Percentiles rank a stretch among this genome's conserved stretches.
Conservation (phyloP, 306 rosid genomes). For the Gleditsia sinensis region DNA sequence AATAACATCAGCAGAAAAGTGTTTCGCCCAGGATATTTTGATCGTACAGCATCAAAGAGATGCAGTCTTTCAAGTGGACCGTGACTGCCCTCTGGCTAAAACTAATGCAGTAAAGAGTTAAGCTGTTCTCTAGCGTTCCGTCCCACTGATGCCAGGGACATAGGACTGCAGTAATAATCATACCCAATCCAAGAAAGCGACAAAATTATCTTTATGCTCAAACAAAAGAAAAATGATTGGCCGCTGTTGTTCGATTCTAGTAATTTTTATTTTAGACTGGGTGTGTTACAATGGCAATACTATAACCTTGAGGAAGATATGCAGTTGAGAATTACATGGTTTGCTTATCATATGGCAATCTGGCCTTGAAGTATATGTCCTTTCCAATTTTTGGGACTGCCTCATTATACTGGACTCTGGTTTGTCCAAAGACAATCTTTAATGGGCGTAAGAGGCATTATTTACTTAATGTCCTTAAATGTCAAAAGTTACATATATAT, state of each 20-base stretch:
- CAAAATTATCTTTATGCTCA: neutral
- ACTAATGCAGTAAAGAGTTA: neutral
- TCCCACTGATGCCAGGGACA: neutral
- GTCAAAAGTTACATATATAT: no score
- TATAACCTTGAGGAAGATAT: neutral
- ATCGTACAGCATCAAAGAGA: slow-evolving; percentile 7
- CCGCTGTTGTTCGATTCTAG: neutral
- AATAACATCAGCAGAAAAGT: neutral
- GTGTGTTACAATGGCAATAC: slow-evolving; percentile 5
- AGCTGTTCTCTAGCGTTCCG: slow-evolving; percentile 7
- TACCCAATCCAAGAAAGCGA: neutral
- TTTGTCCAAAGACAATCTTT: slow-evolving; percentile 19
- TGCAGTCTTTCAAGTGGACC: neutral
- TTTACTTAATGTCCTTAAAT: slow-evolving; percentile 7
- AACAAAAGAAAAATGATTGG: slow-evolving; percentile 4
- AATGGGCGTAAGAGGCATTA: neutral
- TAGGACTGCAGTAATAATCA: neutral
- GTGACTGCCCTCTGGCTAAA: neutral
- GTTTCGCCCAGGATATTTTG: neutral
- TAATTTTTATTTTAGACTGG: neutral
- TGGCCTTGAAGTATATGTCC: neutral
- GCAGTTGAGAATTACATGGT: neutral
- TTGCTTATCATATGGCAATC: slow-evolving; percentile 7
- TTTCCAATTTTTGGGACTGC: slow-evolving; percentile 20
- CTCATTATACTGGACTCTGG: neutral